phyloP scores from a whole-genome alignment of 2,329 filamentous ascomycete genomes.

The Talaromyces sp. region DNA sequence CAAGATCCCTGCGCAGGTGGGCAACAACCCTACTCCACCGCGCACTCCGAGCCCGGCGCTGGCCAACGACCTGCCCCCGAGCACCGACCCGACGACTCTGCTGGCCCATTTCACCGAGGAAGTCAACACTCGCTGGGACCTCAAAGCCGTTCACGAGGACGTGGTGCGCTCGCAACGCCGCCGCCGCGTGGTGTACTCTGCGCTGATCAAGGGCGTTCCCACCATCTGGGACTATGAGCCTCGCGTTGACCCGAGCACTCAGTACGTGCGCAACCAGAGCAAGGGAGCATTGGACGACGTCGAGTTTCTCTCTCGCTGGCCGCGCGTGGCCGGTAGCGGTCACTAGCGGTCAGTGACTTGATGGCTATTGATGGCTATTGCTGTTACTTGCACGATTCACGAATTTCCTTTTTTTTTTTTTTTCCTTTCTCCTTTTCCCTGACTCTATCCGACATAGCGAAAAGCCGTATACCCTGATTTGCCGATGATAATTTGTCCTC shows the following conservation, averaged over 20 bases:
- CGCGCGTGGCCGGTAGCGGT: slow-evolving; percentile 21
- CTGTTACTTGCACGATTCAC: background rate
- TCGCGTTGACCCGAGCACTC: slow-evolving; percentile 42
- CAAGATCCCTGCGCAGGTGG: slow-evolving; percentile 7
- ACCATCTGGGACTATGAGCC: slow-evolving; percentile 86
- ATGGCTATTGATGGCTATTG: background rate
- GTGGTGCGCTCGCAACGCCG: slow-evolving; percentile 75
- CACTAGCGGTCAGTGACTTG: background rate
- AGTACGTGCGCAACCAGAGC: slow-evolving; percentile 67
- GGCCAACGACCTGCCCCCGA: slow-evolving; percentile 25
- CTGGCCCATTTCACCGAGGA: slow-evolving; percentile 69
- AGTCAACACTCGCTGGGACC: slow-evolving; percentile 72
- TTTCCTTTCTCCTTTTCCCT: background rate
- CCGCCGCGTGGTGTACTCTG: slow-evolving; percentile 72
- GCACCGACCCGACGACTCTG: slow-evolving; percentile 35
- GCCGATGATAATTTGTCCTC: background rate
- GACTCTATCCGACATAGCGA: background rate
- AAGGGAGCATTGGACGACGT: slow-evolving; percentile 39
- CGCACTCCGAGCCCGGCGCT: slow-evolving; percentile 37
- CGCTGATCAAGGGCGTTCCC: slow-evolving; percentile 69
- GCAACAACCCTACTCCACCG: slow-evolving; percentile 26
- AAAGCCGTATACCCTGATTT: background rate
- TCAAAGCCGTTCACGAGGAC: slow-evolving; percentile 68
- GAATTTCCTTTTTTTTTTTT: background rate
- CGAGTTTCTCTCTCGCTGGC: slow-evolving; percentile 39